Conservation (phyloP, 495 filamentous ascomycete species). For the Neurospora sp. region DNA sequence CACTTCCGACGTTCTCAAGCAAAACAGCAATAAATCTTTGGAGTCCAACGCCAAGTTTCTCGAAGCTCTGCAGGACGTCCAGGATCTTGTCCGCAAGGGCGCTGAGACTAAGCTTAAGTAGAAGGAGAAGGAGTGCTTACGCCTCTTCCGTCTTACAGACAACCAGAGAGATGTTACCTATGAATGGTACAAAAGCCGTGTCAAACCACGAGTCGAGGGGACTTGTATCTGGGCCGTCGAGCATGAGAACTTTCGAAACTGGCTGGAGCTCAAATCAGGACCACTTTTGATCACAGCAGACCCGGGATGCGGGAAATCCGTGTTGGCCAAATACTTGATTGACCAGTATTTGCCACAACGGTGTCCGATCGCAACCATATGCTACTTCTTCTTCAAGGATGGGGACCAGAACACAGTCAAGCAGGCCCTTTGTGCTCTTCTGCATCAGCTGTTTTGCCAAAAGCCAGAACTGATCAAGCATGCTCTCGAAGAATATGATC, state of each 20-base stretch:
- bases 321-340: not conserved
- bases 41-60: not conserved
- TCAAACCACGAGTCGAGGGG: rapidly evolving
- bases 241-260: not conserved
- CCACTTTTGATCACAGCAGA: not conserved
- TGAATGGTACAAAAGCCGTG: not conserved
- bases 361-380: not conserved
- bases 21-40: not conserved
- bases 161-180: not conserved
- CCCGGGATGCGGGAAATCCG: not conserved
- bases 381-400: not conserved
- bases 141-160: not conserved
- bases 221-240: not conserved
- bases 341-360: not conserved
- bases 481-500: not conserved
- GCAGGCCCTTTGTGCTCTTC: not conserved
- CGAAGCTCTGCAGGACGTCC: not conserved
- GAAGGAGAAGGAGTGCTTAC: not conserved
- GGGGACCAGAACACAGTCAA: not conserved
- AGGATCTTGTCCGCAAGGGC: not conserved
- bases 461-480: not conserved
- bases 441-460: not conserved
- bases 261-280: not conserved
- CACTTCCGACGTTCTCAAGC: not conserved
- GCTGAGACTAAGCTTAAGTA: not conserved